Base-by-base conservation (phyloP, 139 green algal genomes). In the Ettlia oleoabundans region DNA sequence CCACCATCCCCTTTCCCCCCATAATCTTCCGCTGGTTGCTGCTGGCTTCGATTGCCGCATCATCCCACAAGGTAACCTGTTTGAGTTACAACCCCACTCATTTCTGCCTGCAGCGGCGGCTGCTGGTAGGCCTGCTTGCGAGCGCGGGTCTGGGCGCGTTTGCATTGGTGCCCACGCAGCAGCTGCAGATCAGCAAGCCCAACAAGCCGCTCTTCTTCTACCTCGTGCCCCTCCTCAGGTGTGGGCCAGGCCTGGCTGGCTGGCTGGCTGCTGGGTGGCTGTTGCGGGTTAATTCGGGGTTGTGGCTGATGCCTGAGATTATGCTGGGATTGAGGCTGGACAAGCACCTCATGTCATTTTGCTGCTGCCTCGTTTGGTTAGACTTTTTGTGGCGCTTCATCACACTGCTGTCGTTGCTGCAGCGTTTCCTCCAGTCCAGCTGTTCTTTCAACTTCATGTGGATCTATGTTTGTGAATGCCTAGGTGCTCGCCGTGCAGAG, bases 181-280 rank as follows among this genome's bases (percentile, higher is more conserved):
- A 84, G 3, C 84, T 96, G 75, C 76, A 84, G 18, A 58, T 85
- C 0, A 6, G 38, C 13, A 84, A 88, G 58, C 93, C 93, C 18
- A 65, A 73, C 71, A 92, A 94, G 72, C 92, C 93, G 1, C 70
- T 96, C 40, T 96, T 91, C 74, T 92, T 93, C 38, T 96, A 96
- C 85, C 52, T 96, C 18, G 85, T 89, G 7, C 90, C 91, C 2
- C 80, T 96, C 24, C 62, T 96, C n/a, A 80, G 81, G 32, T 86
- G 87, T 80, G 66, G 33, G 15, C 33, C 32, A 37, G 42, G 37
- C 10, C 7, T 33, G 68, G 68, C 13, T 37, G 13, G 38, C 10
- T n/a, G 24, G 10, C 38, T n/a, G 68, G 19, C 32, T 58, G 32
- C 38, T 21, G 68, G 19, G 37, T 37, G 32, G 15, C 6, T 28